phyloP scores from a whole-genome alignment of 164 flowering plant genomes.

The Cinnamomum chago region DNA sequence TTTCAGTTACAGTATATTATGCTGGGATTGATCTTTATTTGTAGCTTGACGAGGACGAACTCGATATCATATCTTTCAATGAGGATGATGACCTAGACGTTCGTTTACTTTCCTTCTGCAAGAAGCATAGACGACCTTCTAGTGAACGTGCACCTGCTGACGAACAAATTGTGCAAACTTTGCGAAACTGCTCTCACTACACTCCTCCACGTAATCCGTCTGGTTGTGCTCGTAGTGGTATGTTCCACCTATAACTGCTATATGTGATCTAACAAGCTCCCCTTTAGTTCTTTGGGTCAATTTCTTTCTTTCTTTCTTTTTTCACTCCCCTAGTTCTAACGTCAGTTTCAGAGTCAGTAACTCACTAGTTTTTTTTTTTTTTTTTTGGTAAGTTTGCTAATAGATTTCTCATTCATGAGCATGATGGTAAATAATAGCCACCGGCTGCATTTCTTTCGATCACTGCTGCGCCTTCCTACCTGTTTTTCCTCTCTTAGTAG shows the following conservation, averaged over 20 bases:
- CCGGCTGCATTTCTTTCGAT: neutral
- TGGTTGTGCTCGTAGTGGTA: slow-evolving; percentile 97
- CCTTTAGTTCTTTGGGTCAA: neutral
- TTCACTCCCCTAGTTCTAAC: neutral
- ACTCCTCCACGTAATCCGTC: slow-evolving; percentile 72
- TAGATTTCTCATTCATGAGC: neutral
- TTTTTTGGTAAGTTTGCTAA: neutral
- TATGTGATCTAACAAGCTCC: neutral
- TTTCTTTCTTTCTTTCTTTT: neutral
- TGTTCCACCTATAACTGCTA: slow-evolving; percentile 6
- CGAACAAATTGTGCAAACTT: slow-evolving; percentile 32
- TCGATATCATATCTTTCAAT: slow-evolving; percentile 62
- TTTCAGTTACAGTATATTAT: slow-evolving; percentile 3
- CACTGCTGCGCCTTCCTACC: neutral
- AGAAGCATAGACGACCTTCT: slow-evolving; percentile 80
- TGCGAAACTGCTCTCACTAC: slow-evolving; percentile 43
- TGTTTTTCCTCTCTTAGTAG: neutral
- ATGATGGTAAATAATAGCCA: neutral
- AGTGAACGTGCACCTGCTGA: slow-evolving; percentile 49
- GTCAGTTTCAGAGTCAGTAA: neutral
- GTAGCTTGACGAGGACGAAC: slow-evolving; percentile 85
- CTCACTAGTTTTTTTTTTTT: neutral
- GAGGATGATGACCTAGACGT: slow-evolving; percentile 90
- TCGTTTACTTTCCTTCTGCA: slow-evolving; percentile 89
- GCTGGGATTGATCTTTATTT: slow-evolving; percentile 8